Base-by-base conservation (phyloP, 73 alveolate species). In the Symbiodinium natans region DNA sequence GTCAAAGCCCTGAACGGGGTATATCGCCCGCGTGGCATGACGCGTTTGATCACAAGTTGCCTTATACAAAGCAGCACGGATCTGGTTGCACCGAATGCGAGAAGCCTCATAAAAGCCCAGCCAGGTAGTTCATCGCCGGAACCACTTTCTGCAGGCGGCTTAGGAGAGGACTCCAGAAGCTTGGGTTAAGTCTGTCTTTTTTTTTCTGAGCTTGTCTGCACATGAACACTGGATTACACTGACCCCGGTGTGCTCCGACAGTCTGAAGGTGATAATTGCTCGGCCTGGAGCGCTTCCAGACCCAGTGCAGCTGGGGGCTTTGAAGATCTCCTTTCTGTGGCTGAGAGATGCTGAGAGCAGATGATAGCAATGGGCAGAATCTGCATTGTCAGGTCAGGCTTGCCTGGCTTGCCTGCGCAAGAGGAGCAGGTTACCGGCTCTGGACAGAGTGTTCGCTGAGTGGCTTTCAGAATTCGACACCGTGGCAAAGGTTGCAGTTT, bases 211-310 rank as follows among this genome's bases (percentile, higher is more conserved):
- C n/a, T n/a, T n/a, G n/a, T n/a, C n/a, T n/a, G n/a, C n/a, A n/a
- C n/a, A n/a, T n/a, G n/a, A n/a, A n/a, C n/a, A n/a, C n/a, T n/a
- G n/a, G n/a, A n/a, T n/a, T n/a, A n/a, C n/a, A n/a, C n/a, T n/a
- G n/a, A n/a, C n/a, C n/a, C n/a, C n/a, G n/a, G n/a, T n/a, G n/a
- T n/a, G n/a, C n/a, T n/a, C 68, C 40, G 29, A 82, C 10, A 10
- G 80, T 25, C 15, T 40, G 33, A 19, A 90, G 97, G 97, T 90
- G 52, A 90, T 90, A 82, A 88, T 90, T 11, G 97, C 97, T 25
- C 43, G 97, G 80, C 97, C 97, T 1, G 97, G 97, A 29, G 97
- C 97, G 33, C 56, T 90, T 31, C 97, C 97, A 13, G 97, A 90
- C 23, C 97, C 97, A 8, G 97, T 90, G 42, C 97, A 90, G 97